Conservation (phyloP, 1,284 basidiomycete species). For the Fomitopsis pinicola region DNA sequence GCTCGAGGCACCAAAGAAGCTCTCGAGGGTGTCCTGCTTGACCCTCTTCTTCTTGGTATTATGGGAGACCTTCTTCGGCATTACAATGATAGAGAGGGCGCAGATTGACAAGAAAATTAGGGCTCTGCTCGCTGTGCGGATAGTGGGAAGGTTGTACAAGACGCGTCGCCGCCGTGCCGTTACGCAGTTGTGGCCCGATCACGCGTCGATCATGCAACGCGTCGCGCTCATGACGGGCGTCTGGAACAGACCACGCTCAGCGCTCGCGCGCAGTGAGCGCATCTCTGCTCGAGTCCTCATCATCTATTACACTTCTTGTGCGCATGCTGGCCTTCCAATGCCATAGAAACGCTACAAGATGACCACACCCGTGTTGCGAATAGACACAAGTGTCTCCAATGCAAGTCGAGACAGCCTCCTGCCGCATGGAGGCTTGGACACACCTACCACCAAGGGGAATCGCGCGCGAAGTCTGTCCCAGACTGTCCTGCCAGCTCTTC, state of each 20-base stretch:
- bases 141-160: neutral
- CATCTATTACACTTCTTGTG: neutral
- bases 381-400: slow-evolving; percentile 20
- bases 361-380: slow-evolving; percentile 19
- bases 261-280: too few species aligned
- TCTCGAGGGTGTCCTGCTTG: slow-evolving; percentile 30
- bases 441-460: slow-evolving; percentile 5
- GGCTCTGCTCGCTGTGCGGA: neutral
- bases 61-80: slow-evolving; percentile 4
- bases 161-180: too few species aligned
- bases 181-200: too few species aligned
- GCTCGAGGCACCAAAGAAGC: slow-evolving; percentile 21
- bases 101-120: neutral
- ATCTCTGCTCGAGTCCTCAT: too few species aligned
- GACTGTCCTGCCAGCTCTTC: slow-evolving; percentile 27
- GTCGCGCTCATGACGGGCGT: too few species aligned
- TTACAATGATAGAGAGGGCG: neutral
- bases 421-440: neutral
- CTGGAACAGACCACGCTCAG: too few species aligned
- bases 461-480: slow-evolving; percentile 26
- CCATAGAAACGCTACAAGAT: neutral
- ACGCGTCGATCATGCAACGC: too few species aligned
- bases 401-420: neutral
- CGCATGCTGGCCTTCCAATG: neutral
- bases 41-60: neutral